Evolutionary conservation across 2,329 filamentous ascomycete genomes (phyloP), one percentile per base, ranked within the genome.

Genomic region (Aspergillus sp.): DNA sequence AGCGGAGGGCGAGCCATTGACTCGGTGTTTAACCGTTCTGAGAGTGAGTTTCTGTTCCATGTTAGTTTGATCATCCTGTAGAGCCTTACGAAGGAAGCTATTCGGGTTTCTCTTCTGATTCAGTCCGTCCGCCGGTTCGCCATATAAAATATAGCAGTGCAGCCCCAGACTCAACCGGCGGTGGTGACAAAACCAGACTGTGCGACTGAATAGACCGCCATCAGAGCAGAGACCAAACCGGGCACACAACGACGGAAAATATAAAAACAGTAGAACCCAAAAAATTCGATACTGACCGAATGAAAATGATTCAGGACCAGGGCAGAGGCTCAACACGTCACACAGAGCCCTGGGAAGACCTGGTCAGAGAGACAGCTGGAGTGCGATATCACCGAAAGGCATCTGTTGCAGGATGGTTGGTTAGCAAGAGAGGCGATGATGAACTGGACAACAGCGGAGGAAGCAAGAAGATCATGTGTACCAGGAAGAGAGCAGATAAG

Each of bases 41-140:
- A 75, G 47, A 80, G 79, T 52, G 74, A 67, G 57, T 79, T 78
- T 64, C 77, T 78, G 65, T 79, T 78, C 69, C 77, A 78, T 58
- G 77, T 74, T 57, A 74, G 66, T 52, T 75, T 71, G 62, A 80
- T 80, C 80, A 83, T 85, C 43, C 35, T 57, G 48, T 12, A 29
- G 5, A 27, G 19, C 32, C 33, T 41, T 41, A 26, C 19, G 2
- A 19, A 19, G 19, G 19, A 19, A 19, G 19, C 19, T 19, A 19
- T 19, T 19, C 19, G 19, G 19, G 19, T 19, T 19, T 19, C 19
- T 19, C 19, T 19, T 19, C 19, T 19, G 19, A 19, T 19, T 19
- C 19, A 19, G 19, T 19, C 19, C 19, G 19, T 19, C 19, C 19
- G 19, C 19, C 19, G 19, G 19, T 19, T 19, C 19, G 19, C 19